A percentile compares a stretch with the other conserved stretches of the same genome.
These are phyloP conservation scores for Globisporangium recalcitrans DNA, from an alignment of 352 stramenopile genomes.

Conservation along the genomic window DNA sequence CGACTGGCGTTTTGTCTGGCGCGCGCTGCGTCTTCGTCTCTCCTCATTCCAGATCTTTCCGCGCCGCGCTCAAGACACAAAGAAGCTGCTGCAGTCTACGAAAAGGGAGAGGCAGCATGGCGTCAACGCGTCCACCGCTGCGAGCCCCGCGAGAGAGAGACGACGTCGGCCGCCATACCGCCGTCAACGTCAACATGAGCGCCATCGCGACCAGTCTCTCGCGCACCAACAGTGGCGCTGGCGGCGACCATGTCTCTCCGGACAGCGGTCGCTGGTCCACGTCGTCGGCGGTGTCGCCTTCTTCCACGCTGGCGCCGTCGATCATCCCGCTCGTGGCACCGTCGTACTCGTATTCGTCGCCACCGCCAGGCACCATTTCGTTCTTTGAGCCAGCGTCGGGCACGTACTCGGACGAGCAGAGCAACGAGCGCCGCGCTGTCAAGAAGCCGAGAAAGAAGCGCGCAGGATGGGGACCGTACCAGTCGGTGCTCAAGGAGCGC, in stretches of 20 bases:
- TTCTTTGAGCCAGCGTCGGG: slow-evolving; percentile 7
- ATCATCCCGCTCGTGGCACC: slow-evolving; percentile 11
- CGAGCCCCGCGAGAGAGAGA: background rate
- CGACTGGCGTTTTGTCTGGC: background rate
- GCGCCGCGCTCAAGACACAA: slow-evolving; percentile 8
- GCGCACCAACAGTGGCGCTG: background rate
- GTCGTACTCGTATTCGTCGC: slow-evolving; percentile 1
- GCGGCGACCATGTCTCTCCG: background rate
- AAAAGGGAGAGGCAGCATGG: background rate
- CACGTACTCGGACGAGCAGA: slow-evolving; percentile 20
- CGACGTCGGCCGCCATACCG: slow-evolving; percentile 4
- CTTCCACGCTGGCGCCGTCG: background rate
- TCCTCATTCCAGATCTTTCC: slow-evolving; percentile 28
- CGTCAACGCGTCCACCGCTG: background rate
- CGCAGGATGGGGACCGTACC: slow-evolving; percentile 16
- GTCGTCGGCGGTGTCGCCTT: background rate
- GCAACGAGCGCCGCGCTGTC: slow-evolving; percentile 26
- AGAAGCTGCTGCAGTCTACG: background rate
- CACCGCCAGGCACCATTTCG: slow-evolving; percentile 6
- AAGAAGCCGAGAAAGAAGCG: slow-evolving; percentile 5
- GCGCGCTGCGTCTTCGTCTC: background rate
- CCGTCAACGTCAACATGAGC: background rate
- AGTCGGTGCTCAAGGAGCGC: slow-evolving; percentile 22
- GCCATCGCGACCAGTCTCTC: background rate
- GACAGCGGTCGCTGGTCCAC: background rate